Evolutionary conservation across 164 flowering plant genomes (phyloP), one percentile per base, ranked within the genome.

Genomic region (Tinospora cordifolia): DNA sequence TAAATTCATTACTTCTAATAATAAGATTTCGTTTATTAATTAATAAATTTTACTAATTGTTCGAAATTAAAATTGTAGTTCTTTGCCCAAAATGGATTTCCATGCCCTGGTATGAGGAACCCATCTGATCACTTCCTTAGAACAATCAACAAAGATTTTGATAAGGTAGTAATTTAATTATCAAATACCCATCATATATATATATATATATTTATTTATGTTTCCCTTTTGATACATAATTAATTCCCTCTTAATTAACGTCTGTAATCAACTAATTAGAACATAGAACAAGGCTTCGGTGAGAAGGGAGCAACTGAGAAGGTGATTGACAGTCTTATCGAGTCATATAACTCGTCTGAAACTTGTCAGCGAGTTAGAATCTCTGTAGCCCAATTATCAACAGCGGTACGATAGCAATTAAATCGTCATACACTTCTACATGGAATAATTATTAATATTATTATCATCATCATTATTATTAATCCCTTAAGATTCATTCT

Each of bases 91-190:
- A 86, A 77, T 83, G 97, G 92, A 2, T 88, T 88, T 66, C 87
- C 90, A 8, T 90, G 92, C 79, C 92, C 97, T 3, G 74, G 71
- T 67, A 79, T 82, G 63, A 82, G 82, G 65, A 91, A 88, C 58
- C 97, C 97, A 7, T 84, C 95, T 0, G 97, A 90, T 82, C 95
- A 91, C 72, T 91, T 59, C 71, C 92, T 91, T 10, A 79, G 77
- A 77, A 86, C 84, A 12, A 85, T 91, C 68, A 91, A 91, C 83
- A 85, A 72, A 26, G 95, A 91, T 69, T 91, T 90, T 63, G 87
- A 88, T 60, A 71, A 77, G 82, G 97, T 88, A 71, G 75, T 65
- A 10, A 40, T 0, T 15, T 57, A n/a, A 7, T 47, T 36, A 49
- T 49, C 26, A 2, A 8, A 38, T 14, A 66, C n/a, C 54, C 63